Conservation (phyloP, 2,329 filamentous ascomycete genomes). For the Calonectria honghensis region DNA sequence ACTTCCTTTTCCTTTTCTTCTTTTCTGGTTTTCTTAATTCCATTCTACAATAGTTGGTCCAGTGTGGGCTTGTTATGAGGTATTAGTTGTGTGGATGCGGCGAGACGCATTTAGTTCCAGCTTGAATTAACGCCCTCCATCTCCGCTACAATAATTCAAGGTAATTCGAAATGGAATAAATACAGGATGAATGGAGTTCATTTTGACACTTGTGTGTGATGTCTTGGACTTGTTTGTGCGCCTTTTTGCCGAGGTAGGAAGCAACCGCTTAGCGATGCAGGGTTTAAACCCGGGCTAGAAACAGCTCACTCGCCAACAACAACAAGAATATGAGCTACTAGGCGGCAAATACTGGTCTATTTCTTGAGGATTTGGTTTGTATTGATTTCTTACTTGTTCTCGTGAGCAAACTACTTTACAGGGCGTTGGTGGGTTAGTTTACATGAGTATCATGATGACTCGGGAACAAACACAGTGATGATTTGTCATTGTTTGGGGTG, state of each 20-base stretch:
- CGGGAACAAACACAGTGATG: neutral
- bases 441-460: neutral
- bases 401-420: neutral
- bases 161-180: neutral
- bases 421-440: neutral
- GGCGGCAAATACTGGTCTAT: neutral
- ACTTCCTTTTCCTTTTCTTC: neutral
- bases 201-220: neutral
- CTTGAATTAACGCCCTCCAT: neutral
- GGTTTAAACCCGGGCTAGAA: neutral
- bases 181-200: neutral
- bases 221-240: neutral
- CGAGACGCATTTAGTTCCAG: neutral
- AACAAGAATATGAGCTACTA: neutral
- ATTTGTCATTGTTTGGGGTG: neutral
- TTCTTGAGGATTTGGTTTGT: neutral
- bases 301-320: neutral
- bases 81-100: neutral
- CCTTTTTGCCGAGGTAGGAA: neutral
- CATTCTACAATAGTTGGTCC: neutral
- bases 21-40: neutral
- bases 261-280: neutral
- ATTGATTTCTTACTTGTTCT: neutral
- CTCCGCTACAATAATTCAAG: neutral
- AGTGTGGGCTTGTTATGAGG: neutral